Evolutionary conservation across 1,284 basidiomycete genomes (phyloP).

Genomic region (Leccinum solheimii): DNA sequence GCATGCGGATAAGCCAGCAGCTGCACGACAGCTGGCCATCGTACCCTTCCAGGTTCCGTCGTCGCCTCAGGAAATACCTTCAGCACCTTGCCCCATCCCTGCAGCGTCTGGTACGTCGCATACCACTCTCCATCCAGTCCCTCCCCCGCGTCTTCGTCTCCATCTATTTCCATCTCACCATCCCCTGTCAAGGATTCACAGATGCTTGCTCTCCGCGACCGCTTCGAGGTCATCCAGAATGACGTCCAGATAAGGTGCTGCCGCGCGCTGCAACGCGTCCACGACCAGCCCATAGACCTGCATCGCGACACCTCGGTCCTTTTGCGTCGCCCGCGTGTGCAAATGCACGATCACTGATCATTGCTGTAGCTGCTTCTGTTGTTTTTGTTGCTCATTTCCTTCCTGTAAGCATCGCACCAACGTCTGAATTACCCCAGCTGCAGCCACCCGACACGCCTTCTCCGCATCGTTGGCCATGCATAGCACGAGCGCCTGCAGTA

Average conservation of each 20-base stretch:
- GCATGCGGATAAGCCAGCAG: slow-evolving; percentile 46
- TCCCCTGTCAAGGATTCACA: slow-evolving; percentile 35
- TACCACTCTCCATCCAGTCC: slow-evolving; percentile 40
- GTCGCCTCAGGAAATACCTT: slow-evolving; percentile 52
- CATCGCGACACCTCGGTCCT: slow-evolving; percentile 63
- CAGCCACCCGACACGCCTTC: slow-evolving; percentile 85
- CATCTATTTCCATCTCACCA: slow-evolving; percentile 44
- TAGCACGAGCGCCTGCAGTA: slow-evolving; percentile 88
- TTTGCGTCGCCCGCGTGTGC: slow-evolving; percentile 79
- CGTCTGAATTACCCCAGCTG: slow-evolving; percentile 77
- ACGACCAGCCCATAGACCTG: slow-evolving; percentile 83
- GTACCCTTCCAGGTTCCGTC: slow-evolving; percentile 38
- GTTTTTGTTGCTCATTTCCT: slow-evolving; percentile 48
- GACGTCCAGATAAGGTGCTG: slow-evolving; percentile 47
- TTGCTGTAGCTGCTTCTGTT: slow-evolving; percentile 30
- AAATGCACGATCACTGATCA: slow-evolving; percentile 63
- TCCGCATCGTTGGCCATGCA: slow-evolving; percentile 93
- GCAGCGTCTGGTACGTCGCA: no score
- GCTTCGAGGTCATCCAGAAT: slow-evolving; percentile 63
- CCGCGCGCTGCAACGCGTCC: slow-evolving; percentile 54
- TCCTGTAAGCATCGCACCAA: slow-evolving; percentile 73
- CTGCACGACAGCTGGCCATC: slow-evolving; percentile 65
- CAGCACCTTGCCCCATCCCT: no score
- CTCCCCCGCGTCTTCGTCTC: slow-evolving; percentile 35
- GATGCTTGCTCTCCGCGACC: slow-evolving; percentile 51